Base-by-base conservation (phyloP, 2,329 filamentous ascomycete species). In the Ascochyta lentis region DNA sequence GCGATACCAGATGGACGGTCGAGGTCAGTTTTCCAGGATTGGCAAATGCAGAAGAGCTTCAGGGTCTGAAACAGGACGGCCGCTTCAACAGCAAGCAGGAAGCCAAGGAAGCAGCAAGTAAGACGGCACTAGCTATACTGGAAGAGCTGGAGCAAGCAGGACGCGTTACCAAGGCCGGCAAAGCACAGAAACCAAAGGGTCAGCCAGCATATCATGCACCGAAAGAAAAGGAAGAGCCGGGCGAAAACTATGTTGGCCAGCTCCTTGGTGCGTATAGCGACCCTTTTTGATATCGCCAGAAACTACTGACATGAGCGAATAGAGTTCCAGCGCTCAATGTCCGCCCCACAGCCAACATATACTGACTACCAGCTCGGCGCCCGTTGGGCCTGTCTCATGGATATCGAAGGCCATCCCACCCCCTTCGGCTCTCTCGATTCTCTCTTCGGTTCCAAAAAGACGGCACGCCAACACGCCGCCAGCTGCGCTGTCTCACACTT, bases 401-500 rank as follows among this genome's bases (percentile, higher is more conserved):
- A 56, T 35, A 54, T 77, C 26, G 56, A 66, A n/a, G 58, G 55
- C 39, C 62, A 68, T 16, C 41, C 57, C 8, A 6, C 34, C 0
- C 47, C 66, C 22, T 80, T 80, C 54, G 78, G 80, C 55, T 70
- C 68, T 23, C 60, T 63, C 9, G 58, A 59, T 3, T 53, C 58
- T 0, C 62, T 71, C 9, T 78, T 77, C 63, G 50, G 64, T 5
- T 73, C 61, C 29, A 81, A 81, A 50, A 75, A 77, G 55, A 66
- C 69, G 9, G 80, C 80, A 1, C 75, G 76, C 19, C 70, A 73
- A 34, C 67, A 73, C 47, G 77, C 79, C 19, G 78, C 80, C 8
- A 63, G 67, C 50, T 69, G 72, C 52, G 79, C 78, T 3, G 67
- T 80, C 16, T 60, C 73, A 24, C 74, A 78, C 69, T 73, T 80